Evolutionary conservation across 805 yeast genomes (phyloP), one percentile per base, ranked within the genome.

Genomic region (Komagataella ulmi): DNA sequence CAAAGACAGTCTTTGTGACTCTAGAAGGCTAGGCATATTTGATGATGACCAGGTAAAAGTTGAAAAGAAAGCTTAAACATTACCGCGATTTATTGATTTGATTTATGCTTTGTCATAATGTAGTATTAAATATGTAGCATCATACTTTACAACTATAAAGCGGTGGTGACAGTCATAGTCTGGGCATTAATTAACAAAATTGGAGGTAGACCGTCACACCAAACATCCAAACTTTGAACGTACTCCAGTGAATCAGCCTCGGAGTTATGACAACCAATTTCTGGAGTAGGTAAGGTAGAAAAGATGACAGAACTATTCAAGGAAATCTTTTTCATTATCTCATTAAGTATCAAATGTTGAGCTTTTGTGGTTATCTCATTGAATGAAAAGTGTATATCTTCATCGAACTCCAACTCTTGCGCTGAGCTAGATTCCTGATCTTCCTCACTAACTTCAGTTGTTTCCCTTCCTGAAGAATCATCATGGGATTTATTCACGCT

Each of bases 111-210:
- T 21, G 23, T 21, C 23, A 21, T 21, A 21, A 21, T 21, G 18
- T 21, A 21, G 18, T 21, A 21, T 21, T 21, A 21, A 6, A 21
- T 21, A 17, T 17, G 10, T 17, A 44, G 23, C n/a, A 44, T n/a
- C 8, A 10, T 44, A 10, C 46, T 17, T 12, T 14, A n/a, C n/a
- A 24, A 21, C 57, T 68, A 90, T 55, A 91, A 70, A 40, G 96
- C 93, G 5, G 97, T 90, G 0, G 99, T 91, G 2, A 91, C 99
- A 0, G 99, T 93, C 74, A 93, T 89, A 0, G 96, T 85, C 68
- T 88, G 95, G 0, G 97, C 88, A 61, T 93, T 91, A 51, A 93
- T 75, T 55, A 93, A 66, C 63, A 93, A 63, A 1, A 80, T 75
- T 0, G 98, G 97, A 0, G 97, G 97, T 45, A 93, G 68, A 3